Evolutionary conservation across 2,329 filamentous ascomycete species (phyloP).

Genomic region (Helicocarpus griseus): DNA sequence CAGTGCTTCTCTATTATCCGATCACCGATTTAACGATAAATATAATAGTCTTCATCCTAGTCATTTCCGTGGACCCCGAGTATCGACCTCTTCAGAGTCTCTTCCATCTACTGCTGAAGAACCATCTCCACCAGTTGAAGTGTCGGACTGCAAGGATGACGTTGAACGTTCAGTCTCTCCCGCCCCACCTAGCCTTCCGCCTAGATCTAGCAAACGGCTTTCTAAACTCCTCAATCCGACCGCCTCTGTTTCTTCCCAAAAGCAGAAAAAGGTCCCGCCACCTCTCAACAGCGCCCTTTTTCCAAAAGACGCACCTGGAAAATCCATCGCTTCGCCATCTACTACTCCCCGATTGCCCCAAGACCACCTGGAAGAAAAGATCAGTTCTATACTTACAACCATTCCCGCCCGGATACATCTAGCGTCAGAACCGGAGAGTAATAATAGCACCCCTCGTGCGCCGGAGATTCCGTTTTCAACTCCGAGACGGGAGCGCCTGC

Average conservation of each 20-base stretch:
- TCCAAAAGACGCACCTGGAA: neutral
- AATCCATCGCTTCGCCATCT: neutral
- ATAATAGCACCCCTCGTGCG: neutral
- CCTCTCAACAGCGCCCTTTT: neutral
- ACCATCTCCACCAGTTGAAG: conserved; percentile 10
- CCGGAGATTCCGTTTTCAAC: conserved; percentile 16
- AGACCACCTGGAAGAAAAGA: conserved; percentile 68
- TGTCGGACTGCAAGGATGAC: conserved; percentile 5
- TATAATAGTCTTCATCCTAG: neutral
- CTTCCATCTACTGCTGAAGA: conserved; percentile 3
- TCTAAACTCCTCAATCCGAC: conserved; percentile 10
- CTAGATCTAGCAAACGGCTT: conserved; percentile 18
- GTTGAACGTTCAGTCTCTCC: neutral
- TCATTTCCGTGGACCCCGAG: neutral
- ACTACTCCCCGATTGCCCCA: conserved; percentile 37
- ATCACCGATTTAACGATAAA: neutral
- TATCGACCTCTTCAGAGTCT: neutral
- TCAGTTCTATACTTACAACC: conserved; percentile 64
- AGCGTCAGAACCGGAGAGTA: conserved; percentile 38
- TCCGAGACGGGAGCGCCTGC: conserved; percentile 33
- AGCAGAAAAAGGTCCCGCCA: neutral
- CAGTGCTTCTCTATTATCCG: conserved; percentile 3
- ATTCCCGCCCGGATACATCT: conserved; percentile 75
- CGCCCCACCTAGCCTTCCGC: conserved; percentile 10
- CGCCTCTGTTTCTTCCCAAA: neutral